phyloP scores from a whole-genome alignment of 345 rosid genomes.

The Erodium maritimum region DNA sequence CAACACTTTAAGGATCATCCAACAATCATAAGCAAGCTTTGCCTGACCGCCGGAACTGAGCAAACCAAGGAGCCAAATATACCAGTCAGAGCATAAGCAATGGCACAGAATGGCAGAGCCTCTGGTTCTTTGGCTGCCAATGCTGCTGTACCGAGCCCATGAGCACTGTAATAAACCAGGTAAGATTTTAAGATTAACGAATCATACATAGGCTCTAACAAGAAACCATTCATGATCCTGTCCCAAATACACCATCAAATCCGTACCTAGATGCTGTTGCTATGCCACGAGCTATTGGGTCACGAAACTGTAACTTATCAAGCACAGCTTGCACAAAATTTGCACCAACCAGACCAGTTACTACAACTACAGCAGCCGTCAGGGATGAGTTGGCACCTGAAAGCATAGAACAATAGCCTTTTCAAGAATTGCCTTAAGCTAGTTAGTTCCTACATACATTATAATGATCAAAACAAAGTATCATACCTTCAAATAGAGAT shows the following conservation, averaged over 20 bases:
- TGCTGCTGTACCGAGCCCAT: conserved; percentile 97
- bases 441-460: too few relatives aligned
- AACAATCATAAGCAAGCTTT: conserved; percentile 61
- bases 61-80: conserved; percentile 79
- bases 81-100: conserved; percentile 90
- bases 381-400: conserved; percentile 80
- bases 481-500: conserved; percentile 72
- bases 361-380: conserved; percentile 91
- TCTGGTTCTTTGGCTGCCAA: conserved; percentile 93
- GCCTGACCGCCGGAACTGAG: conserved; percentile 75
- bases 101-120: conserved; percentile 92
- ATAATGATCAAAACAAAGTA: not conserved
- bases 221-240: too few relatives aligned
- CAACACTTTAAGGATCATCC: conserved; percentile 24
- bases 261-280: conserved; percentile 86
- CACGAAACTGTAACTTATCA: conserved; percentile 53
- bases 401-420: conserved; percentile 7
- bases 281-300: conserved; percentile 85
- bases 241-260: too few relatives aligned
- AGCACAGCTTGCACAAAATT: conserved; percentile 79
- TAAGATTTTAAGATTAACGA: too few relatives aligned
- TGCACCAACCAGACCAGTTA: conserved; percentile 84
- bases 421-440: too few relatives aligned
- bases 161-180: conserved; percentile 47
- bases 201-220: too few relatives aligned